These are phyloP conservation scores for Coemansia sp. DNA, from an alignment of 192 early-diverging fungal species.

Conservation along the genomic window DNA sequence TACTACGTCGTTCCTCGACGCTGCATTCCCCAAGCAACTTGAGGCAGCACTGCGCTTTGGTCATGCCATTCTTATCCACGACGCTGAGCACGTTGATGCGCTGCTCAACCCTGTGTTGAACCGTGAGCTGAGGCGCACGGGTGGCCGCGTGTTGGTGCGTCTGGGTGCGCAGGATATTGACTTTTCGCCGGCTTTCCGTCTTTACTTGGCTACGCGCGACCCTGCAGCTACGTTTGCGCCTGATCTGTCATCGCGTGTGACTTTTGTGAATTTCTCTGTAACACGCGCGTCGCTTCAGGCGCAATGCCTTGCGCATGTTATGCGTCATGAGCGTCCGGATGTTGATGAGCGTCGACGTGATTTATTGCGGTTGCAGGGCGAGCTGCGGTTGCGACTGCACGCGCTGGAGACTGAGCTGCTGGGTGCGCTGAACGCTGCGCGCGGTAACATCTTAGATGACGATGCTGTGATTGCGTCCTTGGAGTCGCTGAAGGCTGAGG, in stretches of 20 bases:
- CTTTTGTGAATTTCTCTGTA: constrained; percentile 99
- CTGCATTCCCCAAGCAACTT: constrained; percentile 93
- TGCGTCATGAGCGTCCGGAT: constrained; percentile 94
- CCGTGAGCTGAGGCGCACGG: constrained; percentile 92
- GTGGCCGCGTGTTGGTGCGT: constrained; percentile 91
- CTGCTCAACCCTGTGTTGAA: constrained; percentile 98
- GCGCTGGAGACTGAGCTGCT: constrained; percentile 92
- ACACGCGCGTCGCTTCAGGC: constrained; percentile 94
- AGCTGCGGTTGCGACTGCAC: constrained; percentile 90
- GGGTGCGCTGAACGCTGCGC: constrained; percentile 88
- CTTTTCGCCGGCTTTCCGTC: constrained; percentile 94
- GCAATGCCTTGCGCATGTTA: constrained; percentile 94
- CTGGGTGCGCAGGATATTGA: constrained; percentile 98
- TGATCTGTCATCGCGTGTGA: constrained; percentile 94
- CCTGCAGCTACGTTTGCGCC: constrained; percentile 92
- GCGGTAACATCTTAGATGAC: constrained; percentile 98
- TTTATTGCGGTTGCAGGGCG: constrained; percentile 91
- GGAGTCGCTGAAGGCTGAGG: constrained; percentile 95
- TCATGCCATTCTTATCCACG: constrained; percentile 94
- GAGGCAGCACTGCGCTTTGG: constrained; percentile 98
- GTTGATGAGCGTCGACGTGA: constrained; percentile 91
- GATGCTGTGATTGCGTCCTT: constrained; percentile 90
- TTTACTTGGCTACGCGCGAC: constrained; percentile 94
- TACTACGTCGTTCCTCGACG: constrained; percentile 96
- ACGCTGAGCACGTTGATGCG: constrained; percentile 96